Base-by-base conservation (phyloP, 2,329 filamentous ascomycete species). In the Blastomyces parvus region DNA sequence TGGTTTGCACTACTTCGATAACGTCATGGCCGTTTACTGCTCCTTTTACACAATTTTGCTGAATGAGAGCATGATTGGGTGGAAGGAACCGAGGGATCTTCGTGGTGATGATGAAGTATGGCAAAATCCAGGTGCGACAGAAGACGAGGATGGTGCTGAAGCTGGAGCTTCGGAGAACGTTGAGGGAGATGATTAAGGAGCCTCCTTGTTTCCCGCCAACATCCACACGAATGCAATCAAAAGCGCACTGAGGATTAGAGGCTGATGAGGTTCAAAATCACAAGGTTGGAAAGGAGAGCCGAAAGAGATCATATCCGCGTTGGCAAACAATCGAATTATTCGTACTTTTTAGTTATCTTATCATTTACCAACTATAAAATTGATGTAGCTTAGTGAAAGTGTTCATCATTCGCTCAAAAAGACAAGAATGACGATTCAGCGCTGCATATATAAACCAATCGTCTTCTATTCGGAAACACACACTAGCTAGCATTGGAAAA, bases 11-110 rank as follows among this genome's bases (percentile, higher is more conserved):
- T 91, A 88, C 71, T 83, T 91, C 71, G 87, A 86, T 70, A 74
- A 79, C 1, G 72, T 88, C 19, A 71, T 77, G 36, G 79, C 79
- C 0, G 71, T 87, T 13, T 82, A 83, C 63, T 84, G 84, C 2
- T 83, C 82, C 0, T 89, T 88, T 70, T 85, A 88, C 70, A 82
- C 79, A 0, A 84, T 85, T 63, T 76, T 91, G 33, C 82, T 84
- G 0, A 90, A 92, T 71, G 84, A 87, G 67, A 76, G 89, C 67
- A 89, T 92, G 86, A 69, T 80, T 27, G 74, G 80, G 22, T 91
- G 84, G 81, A 89, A 86, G 72, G 75, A 82, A 30, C 86, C 87
- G 0, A 72, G 69, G 53, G 66, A 69, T 62, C 40, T 73, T 46
- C 62, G 65, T 13, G 52, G 27, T 25, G 66, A 64, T 62, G 64